Evolutionary conservation across 2,329 filamentous ascomycete species (phyloP).

Genomic region (Colletotrichum tamarilloi): DNA sequence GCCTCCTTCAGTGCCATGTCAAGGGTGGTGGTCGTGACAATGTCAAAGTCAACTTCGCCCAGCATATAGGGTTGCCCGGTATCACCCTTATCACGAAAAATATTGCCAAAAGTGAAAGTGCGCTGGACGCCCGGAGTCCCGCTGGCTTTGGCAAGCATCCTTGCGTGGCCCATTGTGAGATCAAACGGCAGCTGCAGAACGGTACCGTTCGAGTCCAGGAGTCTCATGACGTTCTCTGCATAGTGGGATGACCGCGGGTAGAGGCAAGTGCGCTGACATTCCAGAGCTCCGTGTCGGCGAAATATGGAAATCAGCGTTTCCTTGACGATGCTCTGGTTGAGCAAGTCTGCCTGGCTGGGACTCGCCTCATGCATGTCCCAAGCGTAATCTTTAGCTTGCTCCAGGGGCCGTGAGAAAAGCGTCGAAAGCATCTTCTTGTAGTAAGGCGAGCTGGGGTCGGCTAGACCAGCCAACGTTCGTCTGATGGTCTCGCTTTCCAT

Average conservation of each 20-base stretch:
- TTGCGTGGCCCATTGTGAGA: constrained; percentile 87
- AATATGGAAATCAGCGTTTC: constrained; percentile 83
- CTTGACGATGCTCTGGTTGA: constrained; percentile 80
- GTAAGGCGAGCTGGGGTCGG: constrained; percentile 86
- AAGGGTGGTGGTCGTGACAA: constrained; percentile 83
- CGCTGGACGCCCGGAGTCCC: constrained; percentile 74
- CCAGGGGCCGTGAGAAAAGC: constrained; percentile 80
- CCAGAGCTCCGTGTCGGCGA: constrained; percentile 87
- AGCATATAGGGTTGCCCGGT: constrained; percentile 86
- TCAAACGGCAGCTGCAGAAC: constrained; percentile 95
- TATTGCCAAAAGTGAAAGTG: constrained; percentile 87
- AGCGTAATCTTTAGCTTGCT: constrained; percentile 82
- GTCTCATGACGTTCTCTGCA: constrained; percentile 76
- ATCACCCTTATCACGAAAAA: constrained; percentile 82
- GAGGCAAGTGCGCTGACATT: constrained; percentile 78
- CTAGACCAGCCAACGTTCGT: constrained; percentile 82
- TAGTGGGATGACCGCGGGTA: constrained; percentile 89
- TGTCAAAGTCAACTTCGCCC: constrained; percentile 95
- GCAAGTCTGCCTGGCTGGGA: constrained; percentile 67
- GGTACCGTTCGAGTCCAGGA: constrained; percentile 87
- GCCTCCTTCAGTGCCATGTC: constrained; percentile 92
- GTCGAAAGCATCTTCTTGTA: constrained; percentile 91
- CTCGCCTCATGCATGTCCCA: constrained; percentile 76
- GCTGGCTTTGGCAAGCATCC: constrained; percentile 79
- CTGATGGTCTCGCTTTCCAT: constrained; percentile 94